A percentile compares a stretch with the other conserved stretches of the same genome.
phyloP scores from a whole-genome alignment of 2,329 filamentous ascomycete genomes.

The Colletotrichum paranaense region DNA sequence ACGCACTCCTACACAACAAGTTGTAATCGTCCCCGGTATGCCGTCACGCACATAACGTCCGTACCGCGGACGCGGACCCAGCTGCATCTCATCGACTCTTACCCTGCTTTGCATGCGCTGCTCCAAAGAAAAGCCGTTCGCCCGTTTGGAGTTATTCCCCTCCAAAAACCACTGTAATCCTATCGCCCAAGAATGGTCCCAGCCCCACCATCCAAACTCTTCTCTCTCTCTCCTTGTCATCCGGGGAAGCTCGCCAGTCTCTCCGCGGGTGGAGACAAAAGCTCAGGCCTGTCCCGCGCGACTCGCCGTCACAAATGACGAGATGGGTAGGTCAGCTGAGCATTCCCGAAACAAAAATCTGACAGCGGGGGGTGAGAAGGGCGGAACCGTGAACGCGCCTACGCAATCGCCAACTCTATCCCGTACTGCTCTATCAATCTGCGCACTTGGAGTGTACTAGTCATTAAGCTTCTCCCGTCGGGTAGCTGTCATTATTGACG shows the following conservation, averaged over 20 bases:
- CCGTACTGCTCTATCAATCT: too few species aligned
- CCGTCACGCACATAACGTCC: constrained; percentile 12
- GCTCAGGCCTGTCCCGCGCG: neutral
- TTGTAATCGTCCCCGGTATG: neutral
- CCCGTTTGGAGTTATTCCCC: too few species aligned
- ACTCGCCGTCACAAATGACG: neutral
- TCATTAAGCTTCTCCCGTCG: neutral
- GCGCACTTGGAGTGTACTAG: neutral
- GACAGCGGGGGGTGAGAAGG: neutral
- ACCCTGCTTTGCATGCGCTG: too few species aligned
- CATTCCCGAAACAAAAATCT: constrained; percentile 17
- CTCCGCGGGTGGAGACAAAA: neutral
- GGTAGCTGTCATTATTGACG: neutral
- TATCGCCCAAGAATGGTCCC: too few species aligned
- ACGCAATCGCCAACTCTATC: neutral
- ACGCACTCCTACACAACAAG: neutral
- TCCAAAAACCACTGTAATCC: too few species aligned
- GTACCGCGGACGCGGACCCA: neutral
- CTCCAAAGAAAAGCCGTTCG: neutral
- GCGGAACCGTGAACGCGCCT: neutral
- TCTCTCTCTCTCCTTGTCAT: neutral
- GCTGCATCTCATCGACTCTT: neutral
- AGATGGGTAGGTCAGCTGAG: constrained; percentile 19
- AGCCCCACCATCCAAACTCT: neutral
- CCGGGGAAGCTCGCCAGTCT: neutral